phyloP scores from a whole-genome alignment of 139 green algal genomes.

The Choricystis sp. region DNA sequence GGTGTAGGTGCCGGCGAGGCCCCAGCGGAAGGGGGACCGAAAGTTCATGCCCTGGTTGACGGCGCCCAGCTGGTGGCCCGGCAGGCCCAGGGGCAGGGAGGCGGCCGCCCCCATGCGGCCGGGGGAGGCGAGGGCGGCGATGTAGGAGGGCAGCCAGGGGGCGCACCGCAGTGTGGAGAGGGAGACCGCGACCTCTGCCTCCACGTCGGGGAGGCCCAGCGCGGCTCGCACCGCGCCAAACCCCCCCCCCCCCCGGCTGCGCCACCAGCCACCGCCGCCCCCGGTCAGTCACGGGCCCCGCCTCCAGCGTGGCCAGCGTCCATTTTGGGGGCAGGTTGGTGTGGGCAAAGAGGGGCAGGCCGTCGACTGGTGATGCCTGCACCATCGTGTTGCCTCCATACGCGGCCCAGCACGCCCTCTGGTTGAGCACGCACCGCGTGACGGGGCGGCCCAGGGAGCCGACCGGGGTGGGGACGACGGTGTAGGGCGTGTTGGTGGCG shows the following conservation, averaged over 20 bases:
- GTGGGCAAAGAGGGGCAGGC: conserved; percentile 21
- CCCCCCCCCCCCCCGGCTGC: neutral
- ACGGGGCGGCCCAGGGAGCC: conserved; percentile 7
- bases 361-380: conserved; percentile 2
- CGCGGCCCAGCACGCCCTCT: conserved; percentile 6
- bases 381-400: conserved; percentile 31
- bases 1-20: conserved; percentile 1
- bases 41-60: conserved; percentile 5
- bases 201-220: conserved; percentile 1
- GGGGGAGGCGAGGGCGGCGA: neutral
- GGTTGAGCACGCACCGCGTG: neutral
- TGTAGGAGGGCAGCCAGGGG: conserved; percentile 2
- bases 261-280: conserved; percentile 6
- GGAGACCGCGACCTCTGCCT: neutral
- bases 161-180: conserved; percentile 1
- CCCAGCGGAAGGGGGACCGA: conserved; percentile 1
- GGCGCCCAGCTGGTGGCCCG: neutral
- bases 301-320: conserved; percentile 6
- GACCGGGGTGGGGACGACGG: conserved; percentile 5
- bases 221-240: neutral
- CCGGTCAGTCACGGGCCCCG: conserved; percentile 1
- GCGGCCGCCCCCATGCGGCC: neutral
- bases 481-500: conserved; percentile 10
- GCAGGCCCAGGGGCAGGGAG: neutral
- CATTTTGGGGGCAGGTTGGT: conserved; percentile 25